Evolutionary conservation across 2,329 filamentous ascomycete genomes (phyloP), one percentile per base, ranked within the genome.

Genomic region (Ceratocystis cacaofunesta): DNA sequence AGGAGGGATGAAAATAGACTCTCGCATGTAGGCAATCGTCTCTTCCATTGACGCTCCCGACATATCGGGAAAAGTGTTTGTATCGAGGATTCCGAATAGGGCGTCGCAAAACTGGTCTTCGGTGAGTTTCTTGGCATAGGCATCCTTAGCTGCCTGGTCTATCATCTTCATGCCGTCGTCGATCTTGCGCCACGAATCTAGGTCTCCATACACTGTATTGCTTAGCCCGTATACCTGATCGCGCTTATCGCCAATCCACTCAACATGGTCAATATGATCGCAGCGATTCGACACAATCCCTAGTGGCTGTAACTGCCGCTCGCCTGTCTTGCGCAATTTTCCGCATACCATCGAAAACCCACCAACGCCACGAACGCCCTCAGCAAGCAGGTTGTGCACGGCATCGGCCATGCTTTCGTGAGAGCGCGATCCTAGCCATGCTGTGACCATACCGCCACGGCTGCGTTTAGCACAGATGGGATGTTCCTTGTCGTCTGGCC

Each of bases 291-390:
- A 85, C 62, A 87, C 77, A 63, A 87, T 81, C 6, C 82, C 84
- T 10, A 87, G 74, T 0, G 79, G 80, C 67, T 82, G 76, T 25
- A 79, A 7, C 64, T 68, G 65, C 28, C 55, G 68, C 41, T 44
- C 41, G 10, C 61, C 63, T 36, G 48, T 61, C 62, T 6, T 66
- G 61, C 75, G 73, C 69, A 88, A 75, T 70, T 84, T 85, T 7
- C 82, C 83, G 68, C 84, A 86, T n/a, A 86, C 77, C 71, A 88
- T 79, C 28, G 82, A 85, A 71, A 87, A 87, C 0, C 85, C 85
- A 5, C 85, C 85, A 17, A 87, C 82, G 62, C 82, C 83, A 70
- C 81, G 81, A 25, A 85, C 79, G 8, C 81, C 78, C 32, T 78
- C 78, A 50, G 78, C 76, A 61, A 85, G 77, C 69, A 85, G 75